phyloP scores from a whole-genome alignment of 1,284 basidiomycete species.

The Kwoniella shivajii region DNA sequence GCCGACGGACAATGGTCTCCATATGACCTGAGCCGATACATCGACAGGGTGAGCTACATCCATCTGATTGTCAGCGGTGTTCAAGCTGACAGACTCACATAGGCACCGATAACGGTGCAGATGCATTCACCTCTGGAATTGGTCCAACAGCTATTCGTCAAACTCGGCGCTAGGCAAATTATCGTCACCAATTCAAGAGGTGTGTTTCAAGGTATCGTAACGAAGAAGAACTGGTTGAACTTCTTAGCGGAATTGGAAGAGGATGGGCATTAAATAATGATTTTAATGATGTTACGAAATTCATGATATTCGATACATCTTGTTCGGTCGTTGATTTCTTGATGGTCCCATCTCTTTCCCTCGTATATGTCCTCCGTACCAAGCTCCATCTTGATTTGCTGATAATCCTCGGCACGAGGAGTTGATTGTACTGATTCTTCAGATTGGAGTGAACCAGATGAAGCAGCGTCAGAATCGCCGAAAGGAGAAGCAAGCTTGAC shows the following conservation, averaged over 20 bases:
- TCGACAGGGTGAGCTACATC: constrained; percentile 70
- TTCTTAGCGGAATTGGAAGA: constrained; percentile 75
- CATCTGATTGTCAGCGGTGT: constrained; percentile 11
- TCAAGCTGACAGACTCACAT: too few relatives aligned
- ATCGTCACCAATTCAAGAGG: constrained; percentile 82
- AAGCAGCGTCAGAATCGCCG: too few relatives aligned
- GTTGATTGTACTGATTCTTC: too few relatives aligned
- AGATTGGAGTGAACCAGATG: too few relatives aligned
- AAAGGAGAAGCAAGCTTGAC: too few relatives aligned
- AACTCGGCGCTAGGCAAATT: constrained; percentile 87
- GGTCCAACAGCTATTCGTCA: constrained; percentile 87
- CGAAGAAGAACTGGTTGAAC: constrained; percentile 88
- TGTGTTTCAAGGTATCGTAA: constrained; percentile 82
- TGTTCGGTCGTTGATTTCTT: too few relatives aligned
- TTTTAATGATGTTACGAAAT: too few relatives aligned
- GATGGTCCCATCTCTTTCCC: too few relatives aligned
- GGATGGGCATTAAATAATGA: constrained; percentile 19
- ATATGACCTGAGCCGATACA: constrained; percentile 84
- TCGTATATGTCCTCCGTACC: too few relatives aligned
- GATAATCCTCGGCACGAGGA: too few relatives aligned
- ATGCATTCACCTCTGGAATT: constrained; percentile 83
- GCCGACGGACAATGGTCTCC: constrained; percentile 59
- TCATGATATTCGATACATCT: too few relatives aligned
- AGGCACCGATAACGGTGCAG: constrained; percentile 82
- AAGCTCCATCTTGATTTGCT: too few relatives aligned